Evolutionary conservation across 2,329 filamentous ascomycete species (phyloP).

Genomic region (Diaporthe citrichinensis): DNA sequence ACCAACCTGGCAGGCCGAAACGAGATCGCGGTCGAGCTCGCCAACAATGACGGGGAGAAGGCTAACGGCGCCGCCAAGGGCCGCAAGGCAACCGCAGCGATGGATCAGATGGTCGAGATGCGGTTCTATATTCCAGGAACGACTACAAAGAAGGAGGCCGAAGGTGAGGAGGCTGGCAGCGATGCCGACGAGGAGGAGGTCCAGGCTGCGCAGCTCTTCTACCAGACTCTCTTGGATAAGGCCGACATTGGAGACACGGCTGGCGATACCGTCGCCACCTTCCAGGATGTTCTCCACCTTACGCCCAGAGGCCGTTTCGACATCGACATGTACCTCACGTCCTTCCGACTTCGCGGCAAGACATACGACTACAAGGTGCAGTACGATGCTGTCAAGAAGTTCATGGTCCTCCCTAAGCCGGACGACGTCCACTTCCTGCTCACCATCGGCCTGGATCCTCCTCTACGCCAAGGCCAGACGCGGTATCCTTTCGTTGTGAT

Average conservation of each 20-base stretch:
- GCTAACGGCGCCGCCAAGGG: constrained; percentile 84
- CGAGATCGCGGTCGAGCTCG: constrained; percentile 96
- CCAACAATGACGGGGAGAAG: constrained; percentile 80
- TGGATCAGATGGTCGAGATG: constrained; percentile 97
- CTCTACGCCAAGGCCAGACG: constrained; percentile 95
- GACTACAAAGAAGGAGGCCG: constrained; percentile 81
- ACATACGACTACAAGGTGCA: constrained; percentile 99
- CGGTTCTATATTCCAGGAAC: constrained; percentile 98
- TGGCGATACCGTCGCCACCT: constrained; percentile 98
- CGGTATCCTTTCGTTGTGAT: constrained; percentile 98
- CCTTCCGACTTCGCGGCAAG: constrained; percentile 96
- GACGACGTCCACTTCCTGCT: constrained; percentile 97
- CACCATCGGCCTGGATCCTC: constrained; percentile 93
- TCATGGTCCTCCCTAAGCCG: constrained; percentile 98
- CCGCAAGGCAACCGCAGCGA: constrained; percentile 89
- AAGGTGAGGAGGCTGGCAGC: constrained; percentile 80
- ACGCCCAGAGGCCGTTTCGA: constrained; percentile 99
- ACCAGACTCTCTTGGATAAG: constrained; percentile 97
- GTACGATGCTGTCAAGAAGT: constrained; percentile 98
- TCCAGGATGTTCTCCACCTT: constrained; percentile 95
- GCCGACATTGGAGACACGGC: constrained; percentile 99
- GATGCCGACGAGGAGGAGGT: constrained; percentile 84
- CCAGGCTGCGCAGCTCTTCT: constrained; percentile 97
- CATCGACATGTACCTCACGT: constrained; percentile 99
- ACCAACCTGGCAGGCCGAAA: constrained; percentile 98